Evolutionary conservation across 202 grass and related monocot species (phyloP).

Genomic region (Elaeis oleifera): DNA sequence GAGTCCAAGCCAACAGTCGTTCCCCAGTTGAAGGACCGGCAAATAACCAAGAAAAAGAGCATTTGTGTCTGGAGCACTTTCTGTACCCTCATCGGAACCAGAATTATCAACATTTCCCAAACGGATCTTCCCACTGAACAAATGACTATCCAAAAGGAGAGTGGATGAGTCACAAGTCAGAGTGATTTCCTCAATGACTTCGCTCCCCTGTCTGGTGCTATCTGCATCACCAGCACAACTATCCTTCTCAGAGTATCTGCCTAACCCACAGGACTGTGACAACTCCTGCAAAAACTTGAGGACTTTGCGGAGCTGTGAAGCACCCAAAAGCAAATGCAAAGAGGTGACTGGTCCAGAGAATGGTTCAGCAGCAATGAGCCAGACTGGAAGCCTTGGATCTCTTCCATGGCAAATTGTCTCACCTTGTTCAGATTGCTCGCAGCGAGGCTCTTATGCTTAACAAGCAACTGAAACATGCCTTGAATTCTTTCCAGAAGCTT

Average conservation of each 20-base stretch:
- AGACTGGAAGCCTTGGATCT: slow-evolving; percentile 56
- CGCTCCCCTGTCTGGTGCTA: slow-evolving; percentile 14
- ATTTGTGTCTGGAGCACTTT: slow-evolving; percentile 24
- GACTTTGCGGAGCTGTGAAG: slow-evolving; percentile 49
- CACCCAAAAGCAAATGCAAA: slow-evolving; percentile 79
- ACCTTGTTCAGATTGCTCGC: slow-evolving; percentile 54
- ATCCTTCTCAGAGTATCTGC: slow-evolving; percentile 49
- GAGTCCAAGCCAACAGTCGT: slow-evolving; percentile 43
- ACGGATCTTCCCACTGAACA: slow-evolving; percentile 28
- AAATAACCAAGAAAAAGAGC: slow-evolving; percentile 66
- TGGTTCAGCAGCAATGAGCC: slow-evolving; percentile 45
- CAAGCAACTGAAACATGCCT: slow-evolving; percentile 45
- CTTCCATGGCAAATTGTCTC: slow-evolving; percentile 55
- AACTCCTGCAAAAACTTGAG: slow-evolving; percentile 76
- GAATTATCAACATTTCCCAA: slow-evolving; percentile 31
- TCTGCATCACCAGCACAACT: slow-evolving; percentile 35
- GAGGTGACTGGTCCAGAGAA: slow-evolving; percentile 53
- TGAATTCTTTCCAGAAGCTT: slow-evolving; percentile 72
- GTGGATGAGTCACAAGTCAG: slow-evolving; percentile 43
- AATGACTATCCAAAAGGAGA: slow-evolving; percentile 39
- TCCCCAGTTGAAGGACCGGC: slow-evolving; percentile 54
- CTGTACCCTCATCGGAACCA: not conserved
- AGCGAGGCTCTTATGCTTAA: slow-evolving; percentile 74
- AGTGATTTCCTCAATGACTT: slow-evolving; percentile 35
- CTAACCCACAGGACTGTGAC: slow-evolving; percentile 54